phyloP scores from a whole-genome alignment of 2,329 filamentous ascomycete genomes.

The Colletotrichum tamarilloi region DNA sequence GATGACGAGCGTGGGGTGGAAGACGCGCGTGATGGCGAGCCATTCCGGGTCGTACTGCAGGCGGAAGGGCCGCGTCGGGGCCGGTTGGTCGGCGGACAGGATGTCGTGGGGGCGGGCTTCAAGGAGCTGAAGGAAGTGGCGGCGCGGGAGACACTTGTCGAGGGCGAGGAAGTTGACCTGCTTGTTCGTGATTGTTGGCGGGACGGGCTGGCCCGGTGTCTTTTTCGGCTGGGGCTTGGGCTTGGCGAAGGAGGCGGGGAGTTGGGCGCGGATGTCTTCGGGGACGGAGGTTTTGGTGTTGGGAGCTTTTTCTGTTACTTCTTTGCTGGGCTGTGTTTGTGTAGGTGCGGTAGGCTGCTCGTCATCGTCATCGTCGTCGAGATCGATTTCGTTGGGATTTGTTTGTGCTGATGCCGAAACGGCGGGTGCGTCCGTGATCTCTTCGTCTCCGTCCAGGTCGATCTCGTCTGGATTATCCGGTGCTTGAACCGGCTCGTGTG shows the following conservation, averaged over 20 bases:
- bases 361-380: conserved; percentile 70
- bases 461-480: conserved; percentile 36
- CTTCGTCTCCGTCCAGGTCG: conserved; percentile 34
- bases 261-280: conserved; percentile 75
- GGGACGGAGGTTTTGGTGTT: conserved; percentile 55
- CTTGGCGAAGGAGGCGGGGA: conserved; percentile 79
- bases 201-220: conserved; percentile 71
- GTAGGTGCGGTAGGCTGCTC: conserved; percentile 41
- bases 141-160: conserved; percentile 87
- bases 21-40: conserved; percentile 91
- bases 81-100: conserved; percentile 20
- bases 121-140: conserved; percentile 85
- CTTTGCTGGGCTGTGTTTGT: conserved; percentile 11
- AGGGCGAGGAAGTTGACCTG: conserved; percentile 87
- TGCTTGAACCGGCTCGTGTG: background rate
- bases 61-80: conserved; percentile 59
- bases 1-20: conserved; percentile 73
- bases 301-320: conserved; percentile 7
- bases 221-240: conserved; percentile 48
- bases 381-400: conserved; percentile 78
- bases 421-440: background rate
- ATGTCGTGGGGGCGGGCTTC: conserved; percentile 61
- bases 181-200: conserved; percentile 79
- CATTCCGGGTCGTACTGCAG: conserved; percentile 93
- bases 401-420: conserved; percentile 20